Conservation (phyloP, 768 basidiomycete species). For the Trametes punicea region DNA sequence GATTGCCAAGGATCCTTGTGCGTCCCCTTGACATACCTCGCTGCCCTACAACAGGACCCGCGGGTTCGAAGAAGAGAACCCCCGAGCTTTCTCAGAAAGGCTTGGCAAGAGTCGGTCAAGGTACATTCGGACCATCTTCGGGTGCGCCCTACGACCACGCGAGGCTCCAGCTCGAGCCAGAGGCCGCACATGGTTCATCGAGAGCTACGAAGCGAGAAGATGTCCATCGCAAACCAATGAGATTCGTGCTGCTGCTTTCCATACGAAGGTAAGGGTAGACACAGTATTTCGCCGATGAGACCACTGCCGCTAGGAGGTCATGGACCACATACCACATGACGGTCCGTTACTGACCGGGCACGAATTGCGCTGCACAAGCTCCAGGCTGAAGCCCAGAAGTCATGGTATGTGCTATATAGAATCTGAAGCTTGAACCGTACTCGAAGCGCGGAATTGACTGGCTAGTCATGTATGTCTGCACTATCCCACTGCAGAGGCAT, state of each 20-base stretch:
- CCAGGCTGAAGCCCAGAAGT: no score
- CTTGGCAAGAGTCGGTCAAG: not conserved
- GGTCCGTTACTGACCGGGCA: no score
- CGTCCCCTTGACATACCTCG: not conserved
- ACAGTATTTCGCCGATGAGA: slow-evolving; percentile 5
- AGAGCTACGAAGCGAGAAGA: not conserved
- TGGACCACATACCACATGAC: not conserved
- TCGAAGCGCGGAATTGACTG: no score
- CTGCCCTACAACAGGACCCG: not conserved
- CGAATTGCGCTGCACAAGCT: no score
- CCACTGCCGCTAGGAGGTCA: not conserved
- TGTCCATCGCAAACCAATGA: no score
- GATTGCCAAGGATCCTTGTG: not conserved
- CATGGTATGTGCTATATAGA: no score
- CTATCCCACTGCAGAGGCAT: no score
- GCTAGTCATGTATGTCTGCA: no score
- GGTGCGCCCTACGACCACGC: not conserved
- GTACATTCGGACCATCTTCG: slow-evolving; percentile 13
- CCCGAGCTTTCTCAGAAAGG: no score
- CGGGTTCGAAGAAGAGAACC: no score
- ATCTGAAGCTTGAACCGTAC: no score
- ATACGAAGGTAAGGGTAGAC: not conserved
- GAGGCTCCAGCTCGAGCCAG: not conserved
- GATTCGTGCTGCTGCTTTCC: not conserved
- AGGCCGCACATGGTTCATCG: not conserved